Base-by-base conservation (phyloP, 768 basidiomycete genomes). In the Tulasnella sp. region DNA sequence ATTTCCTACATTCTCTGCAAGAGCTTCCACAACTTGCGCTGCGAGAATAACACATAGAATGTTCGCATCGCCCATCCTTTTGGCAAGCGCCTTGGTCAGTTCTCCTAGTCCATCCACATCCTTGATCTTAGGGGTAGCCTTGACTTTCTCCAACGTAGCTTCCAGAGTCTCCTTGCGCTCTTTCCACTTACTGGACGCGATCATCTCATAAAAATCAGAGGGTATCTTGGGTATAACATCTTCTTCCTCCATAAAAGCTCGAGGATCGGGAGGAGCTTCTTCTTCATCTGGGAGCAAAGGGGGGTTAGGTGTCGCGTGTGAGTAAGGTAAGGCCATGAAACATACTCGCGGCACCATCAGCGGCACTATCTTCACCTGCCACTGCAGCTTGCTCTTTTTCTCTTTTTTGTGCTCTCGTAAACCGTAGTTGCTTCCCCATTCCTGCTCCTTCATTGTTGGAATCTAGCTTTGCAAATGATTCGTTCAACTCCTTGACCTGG, bases 121-220 rank as follows among this genome's bases (percentile, higher is more conserved):
- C 59, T 79, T 79, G 59, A 96, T 83, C 52, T 80, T 76, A 10
- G 82, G 79, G 2, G 81, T 74, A 6, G 77, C 68, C 47, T 75
- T 75, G 27, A 98, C 66, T 31, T 88, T 66, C 2, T 75, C 74
- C 39, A 79, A 70, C 20, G 93, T 72, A 24, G 88, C 87, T 57
- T 95, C 91, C 28, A 98, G 69, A 2, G 77, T 84, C 59, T 92
- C 86, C 61, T 96, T 91, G 34, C 89, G 78, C 58, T 99, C 95
- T 62, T 99, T 98, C 95, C 95, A 99, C 66, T 98, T 96, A 0
- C 88, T 79, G 3, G 95, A 98, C 20, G 79, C 75, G 44, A 99
- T 71, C 45, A 74, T 70, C 2, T 79, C 70, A 53, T 85, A 77
- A 54, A 96, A 70, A 50, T 80, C 79, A 2, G 76, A 63, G 0